A percentile compares a stretch with the other conserved stretches of the same genome.
phyloP scores from a whole-genome alignment of 2,329 filamentous ascomycete species.

The Botrytis fragariae region DNA sequence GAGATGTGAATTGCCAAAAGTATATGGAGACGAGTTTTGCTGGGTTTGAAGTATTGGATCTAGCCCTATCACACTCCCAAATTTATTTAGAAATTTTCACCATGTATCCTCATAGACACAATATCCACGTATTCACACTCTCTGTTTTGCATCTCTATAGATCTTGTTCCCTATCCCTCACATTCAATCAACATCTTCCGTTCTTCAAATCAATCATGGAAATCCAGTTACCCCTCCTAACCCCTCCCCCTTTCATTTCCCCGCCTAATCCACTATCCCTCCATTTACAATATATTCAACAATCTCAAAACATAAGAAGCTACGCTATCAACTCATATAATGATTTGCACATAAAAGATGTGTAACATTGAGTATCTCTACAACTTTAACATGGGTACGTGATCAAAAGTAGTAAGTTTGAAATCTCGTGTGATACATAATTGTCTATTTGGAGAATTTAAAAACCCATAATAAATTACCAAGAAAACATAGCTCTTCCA shows the following conservation, averaged over 20 bases:
- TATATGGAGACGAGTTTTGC: background rate
- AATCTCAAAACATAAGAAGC: background rate
- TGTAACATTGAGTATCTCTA: background rate
- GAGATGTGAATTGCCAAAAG: background rate
- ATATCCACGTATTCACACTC: background rate
- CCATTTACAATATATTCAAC: no score
- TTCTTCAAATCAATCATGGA: no score
- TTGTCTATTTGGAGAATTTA: fast-evolving
- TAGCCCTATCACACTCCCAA: background rate
- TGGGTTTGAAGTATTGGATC: background rate
- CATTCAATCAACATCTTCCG: no score
- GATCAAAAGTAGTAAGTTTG: background rate
- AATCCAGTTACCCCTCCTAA: background rate
- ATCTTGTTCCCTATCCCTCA: no score
- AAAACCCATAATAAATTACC: fast-evolving
- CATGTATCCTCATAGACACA: background rate
- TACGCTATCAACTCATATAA: background rate
- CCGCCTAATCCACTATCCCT: background rate
- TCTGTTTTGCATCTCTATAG: no score
- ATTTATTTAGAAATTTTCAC: no score
- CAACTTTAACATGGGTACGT: background rate
- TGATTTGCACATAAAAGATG: background rate
- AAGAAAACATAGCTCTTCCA: background rate
- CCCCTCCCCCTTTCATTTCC: background rate
- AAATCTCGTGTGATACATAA: no score